Percentiles rank a stretch among this genome's conserved stretches.
phyloP scores from a whole-genome alignment of 331 rosid species.

The Dryas integrifolia region DNA sequence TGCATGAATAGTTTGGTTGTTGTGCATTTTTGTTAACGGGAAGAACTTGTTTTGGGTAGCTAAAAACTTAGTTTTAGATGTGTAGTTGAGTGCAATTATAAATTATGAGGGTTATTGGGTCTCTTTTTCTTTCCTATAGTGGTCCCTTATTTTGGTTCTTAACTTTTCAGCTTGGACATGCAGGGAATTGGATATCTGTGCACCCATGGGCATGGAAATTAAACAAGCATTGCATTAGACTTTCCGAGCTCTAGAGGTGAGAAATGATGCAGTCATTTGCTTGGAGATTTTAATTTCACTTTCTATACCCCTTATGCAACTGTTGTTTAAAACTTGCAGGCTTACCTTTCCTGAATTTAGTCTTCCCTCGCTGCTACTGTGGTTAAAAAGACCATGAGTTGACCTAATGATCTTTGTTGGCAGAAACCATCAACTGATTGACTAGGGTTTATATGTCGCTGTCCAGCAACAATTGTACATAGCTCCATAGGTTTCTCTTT shows the following conservation, averaged over 20 bases:
- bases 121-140: neutral
- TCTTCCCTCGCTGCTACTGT: neutral
- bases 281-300: neutral
- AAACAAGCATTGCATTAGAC: neutral
- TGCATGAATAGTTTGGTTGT: neutral
- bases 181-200: neutral
- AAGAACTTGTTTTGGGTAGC: neutral
- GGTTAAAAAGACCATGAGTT: neutral
- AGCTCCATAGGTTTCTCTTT: no score
- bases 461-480: neutral
- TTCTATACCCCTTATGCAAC: neutral
- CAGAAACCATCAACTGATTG: neutral
- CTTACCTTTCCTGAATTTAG: neutral
- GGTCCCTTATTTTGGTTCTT: neutral
- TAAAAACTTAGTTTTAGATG: neutral
- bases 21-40: neutral
- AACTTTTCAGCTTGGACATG: neutral
- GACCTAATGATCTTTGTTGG: neutral
- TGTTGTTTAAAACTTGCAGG: neutral
- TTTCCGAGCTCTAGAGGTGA: conserved; percentile 6
- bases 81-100: neutral
- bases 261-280: neutral
- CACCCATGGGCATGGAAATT: neutral
- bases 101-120: conserved; percentile 1
- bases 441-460: neutral